A percentile compares a stretch with the other conserved stretches of the same genome.
These are phyloP conservation scores for Solanum sparsipilum DNA, from an alignment of 257 asterid genomes.

Conservation along the genomic window DNA sequence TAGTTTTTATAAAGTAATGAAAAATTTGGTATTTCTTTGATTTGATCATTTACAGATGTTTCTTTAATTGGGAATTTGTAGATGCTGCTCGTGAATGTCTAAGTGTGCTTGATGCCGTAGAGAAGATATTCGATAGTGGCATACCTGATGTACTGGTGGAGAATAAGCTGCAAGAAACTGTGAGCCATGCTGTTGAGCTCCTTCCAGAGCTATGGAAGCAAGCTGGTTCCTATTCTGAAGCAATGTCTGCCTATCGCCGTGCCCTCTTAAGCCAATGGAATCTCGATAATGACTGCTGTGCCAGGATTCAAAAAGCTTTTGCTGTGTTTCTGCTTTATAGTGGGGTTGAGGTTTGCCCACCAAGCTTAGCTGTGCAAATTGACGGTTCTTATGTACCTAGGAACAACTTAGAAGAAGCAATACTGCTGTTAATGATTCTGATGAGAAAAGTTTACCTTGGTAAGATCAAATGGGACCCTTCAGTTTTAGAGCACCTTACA, in stretches of 20 bases:
- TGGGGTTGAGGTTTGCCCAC: constrained; percentile 81
- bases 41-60: constrained; percentile 14
- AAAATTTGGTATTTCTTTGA: constrained; percentile 7
- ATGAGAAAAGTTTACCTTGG: constrained; percentile 84
- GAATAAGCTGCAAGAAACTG: constrained; percentile 86
- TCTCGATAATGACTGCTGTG: constrained; percentile 81
- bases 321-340: constrained; percentile 81
- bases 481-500: constrained; percentile 81
- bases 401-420: constrained; percentile 88
- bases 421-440: constrained; percentile 86
- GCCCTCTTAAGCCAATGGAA: constrained; percentile 96
- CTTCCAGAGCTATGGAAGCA: constrained; percentile 94
- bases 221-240: constrained; percentile 60
- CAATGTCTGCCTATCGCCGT: constrained; percentile 77
- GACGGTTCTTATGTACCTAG: constrained; percentile 88
- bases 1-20: not conserved
- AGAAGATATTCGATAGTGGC: constrained; percentile 73
- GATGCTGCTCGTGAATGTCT: constrained; percentile 93
- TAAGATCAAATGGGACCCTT: constrained; percentile 77
- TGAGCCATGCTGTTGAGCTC: constrained; percentile 88
- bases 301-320: constrained; percentile 88
- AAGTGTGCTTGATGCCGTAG: constrained; percentile 94
- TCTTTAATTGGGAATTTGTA: constrained; percentile 33
- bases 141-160: constrained; percentile 74
- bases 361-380: constrained; percentile 76